Evolutionary conservation across 192 early-diverging fungal genomes (phyloP), one percentile per base, ranked within the genome.

Genomic region (Geranomyces variabilis): DNA sequence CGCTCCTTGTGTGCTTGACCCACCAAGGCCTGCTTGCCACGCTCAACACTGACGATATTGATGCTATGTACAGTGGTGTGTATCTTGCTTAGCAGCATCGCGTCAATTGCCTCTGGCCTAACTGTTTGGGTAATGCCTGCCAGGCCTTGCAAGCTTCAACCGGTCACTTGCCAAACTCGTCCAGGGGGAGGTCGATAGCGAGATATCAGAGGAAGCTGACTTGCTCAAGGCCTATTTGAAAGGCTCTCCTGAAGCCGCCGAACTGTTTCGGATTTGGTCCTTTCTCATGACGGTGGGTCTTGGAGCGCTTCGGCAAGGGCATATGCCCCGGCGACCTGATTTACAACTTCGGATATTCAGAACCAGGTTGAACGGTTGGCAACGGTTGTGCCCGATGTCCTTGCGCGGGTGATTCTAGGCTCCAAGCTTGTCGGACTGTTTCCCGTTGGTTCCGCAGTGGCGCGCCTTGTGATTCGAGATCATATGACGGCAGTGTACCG

Each of bases 401-500:
- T 93, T 28, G 74, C 86, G 9, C 75, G 87, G 44, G 69, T 91
- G 19, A 88, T 92, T 28, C 65, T 81, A 36, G 79, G 72, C 22
- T 71, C 84, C 47, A 70, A 70, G 51, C 66, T 85, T 36, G 65
- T 87, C 62, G 77, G 76, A 30, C 19, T 67, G 57, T 34, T 78
- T 53, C 13, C 65, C 57, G 45, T 69, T 28, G 72, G 82, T 0
- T 66, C 84, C 9, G 69, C 70, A 15, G 77, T 88, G 9, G 80
- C 79, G 17, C 60, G 80, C 31, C 63, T 60, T n/a, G 81, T 93
- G 24, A 75, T 92, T 22, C 81, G 88, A 61, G 82, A 88, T 36
- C 85, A 89, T 49, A 84, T 94, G 88, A 86, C 82, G 31, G 65
- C 63, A 0, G 66, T 94, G 21, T 90, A 92, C 66, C 77, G 87